Base-by-base conservation (phyloP, 2,329 filamentous ascomycete genomes). In the Amphichorda felina region DNA sequence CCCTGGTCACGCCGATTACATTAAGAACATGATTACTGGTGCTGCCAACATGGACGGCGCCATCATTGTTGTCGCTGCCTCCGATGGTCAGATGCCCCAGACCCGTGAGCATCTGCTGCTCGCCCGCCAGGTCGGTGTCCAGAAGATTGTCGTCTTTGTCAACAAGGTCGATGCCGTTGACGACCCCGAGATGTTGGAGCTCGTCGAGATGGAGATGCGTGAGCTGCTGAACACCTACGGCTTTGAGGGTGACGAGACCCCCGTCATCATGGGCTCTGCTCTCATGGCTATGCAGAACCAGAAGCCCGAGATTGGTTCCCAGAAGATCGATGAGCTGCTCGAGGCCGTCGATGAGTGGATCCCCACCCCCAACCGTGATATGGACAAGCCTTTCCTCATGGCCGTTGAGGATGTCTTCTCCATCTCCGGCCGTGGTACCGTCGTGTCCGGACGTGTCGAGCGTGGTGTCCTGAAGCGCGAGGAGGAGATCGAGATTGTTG, bases 11-110 rank as follows among this genome's bases (percentile, higher is more conserved):
- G 91, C 91, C 66, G 91, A 98, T 86, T 98, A 98, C 75, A 96
- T 98, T 72, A 98, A 98, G 79, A 98, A 98, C 81, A 98, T 98
- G 91, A 98, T 98, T 63, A 98, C 91, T 48, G 91, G 91, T 79
- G 88, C 91, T 44, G 89, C 93, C 54, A 94, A 87, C 72, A 98
- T 98, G 91, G 91, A 98, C 54, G 91, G 91, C 54, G 89, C 91
- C 54, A 89, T 98, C 59, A 95, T 98, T 54, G 91, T 98, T 48
- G 93, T 98, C 51, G 93, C 93, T 50, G 91, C 91, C 49, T 94
- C 87, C 26, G 91, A 98, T 59, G 91, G 91, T 59, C 93, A 98
- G 70, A 98, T 98, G 91, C 91, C 91, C 54, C 93, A 98, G 76
- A 98, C 91, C 47, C 78, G 91, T 65, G 91, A 98, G 70, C 91